These are phyloP conservation scores for Nicotiana paniculata DNA, from an alignment of 257 asterid species.

Conservation along the genomic window DNA sequence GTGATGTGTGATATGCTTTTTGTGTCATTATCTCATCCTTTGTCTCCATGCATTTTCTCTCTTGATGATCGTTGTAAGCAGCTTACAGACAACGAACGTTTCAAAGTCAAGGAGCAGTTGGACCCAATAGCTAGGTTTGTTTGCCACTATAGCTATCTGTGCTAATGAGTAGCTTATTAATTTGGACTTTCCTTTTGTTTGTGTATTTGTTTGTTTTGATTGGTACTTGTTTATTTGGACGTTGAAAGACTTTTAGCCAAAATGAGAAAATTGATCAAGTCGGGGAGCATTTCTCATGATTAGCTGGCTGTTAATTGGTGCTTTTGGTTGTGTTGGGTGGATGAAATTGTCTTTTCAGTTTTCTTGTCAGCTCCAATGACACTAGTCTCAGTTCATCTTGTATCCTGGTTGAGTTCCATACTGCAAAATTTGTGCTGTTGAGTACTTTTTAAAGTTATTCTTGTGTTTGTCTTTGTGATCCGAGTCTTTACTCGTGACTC, in stretches of 20 bases:
- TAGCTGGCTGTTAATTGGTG: not conserved
- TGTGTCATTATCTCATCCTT: constrained; percentile 67
- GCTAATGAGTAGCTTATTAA: not conserved
- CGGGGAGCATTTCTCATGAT: not conserved
- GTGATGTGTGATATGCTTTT: constrained; percentile 85
- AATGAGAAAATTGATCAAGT: not conserved
- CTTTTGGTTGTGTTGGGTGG: not conserved
- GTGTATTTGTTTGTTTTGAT: not conserved
- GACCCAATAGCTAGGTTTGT: constrained; percentile 90
- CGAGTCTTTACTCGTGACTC: not conserved
- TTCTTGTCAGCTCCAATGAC: not conserved
- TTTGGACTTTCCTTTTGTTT: not conserved
- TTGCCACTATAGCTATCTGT: constrained; percentile 10
- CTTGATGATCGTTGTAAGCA: constrained; percentile 82
- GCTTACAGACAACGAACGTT: constrained; percentile 46
- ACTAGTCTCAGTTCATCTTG: not conserved
- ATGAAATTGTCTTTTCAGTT: not conserved
- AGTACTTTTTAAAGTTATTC: not conserved
- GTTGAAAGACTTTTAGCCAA: not conserved
- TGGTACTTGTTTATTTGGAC: not conserved
- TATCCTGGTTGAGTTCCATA: not conserved
- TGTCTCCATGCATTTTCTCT: constrained; percentile 83
- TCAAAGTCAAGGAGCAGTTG: constrained; percentile 53
- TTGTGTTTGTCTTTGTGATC: not conserved
- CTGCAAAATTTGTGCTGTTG: not conserved